Conservation (phyloP, 331 rosid species). For the Stylosanthes scabra region DNA sequence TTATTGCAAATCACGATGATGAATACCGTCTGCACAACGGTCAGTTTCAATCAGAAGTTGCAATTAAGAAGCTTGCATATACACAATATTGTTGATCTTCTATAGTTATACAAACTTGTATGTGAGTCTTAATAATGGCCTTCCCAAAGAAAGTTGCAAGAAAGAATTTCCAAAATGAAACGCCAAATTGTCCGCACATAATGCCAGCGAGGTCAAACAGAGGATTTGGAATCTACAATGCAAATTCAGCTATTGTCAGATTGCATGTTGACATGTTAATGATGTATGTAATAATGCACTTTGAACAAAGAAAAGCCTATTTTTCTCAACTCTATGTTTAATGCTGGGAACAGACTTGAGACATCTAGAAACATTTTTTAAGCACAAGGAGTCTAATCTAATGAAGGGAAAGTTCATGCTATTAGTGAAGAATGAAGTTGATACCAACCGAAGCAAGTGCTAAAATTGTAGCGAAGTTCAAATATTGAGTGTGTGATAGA, state of each 20-base stretch:
- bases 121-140: slow-evolving; percentile 93
- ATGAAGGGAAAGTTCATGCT: neutral
- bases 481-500: slow-evolving; percentile 66
- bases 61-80: neutral
- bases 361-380: neutral
- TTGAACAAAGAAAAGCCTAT: slow-evolving; percentile 25
- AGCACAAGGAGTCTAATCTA: slow-evolving; percentile 1
- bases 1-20: slow-evolving; percentile 93
- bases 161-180: slow-evolving; percentile 92
- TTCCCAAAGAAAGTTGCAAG: slow-evolving; percentile 90
- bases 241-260: slow-evolving; percentile 33
- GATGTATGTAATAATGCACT: slow-evolving; percentile 15
- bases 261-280: slow-evolving; percentile 11
- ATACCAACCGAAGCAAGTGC: slow-evolving; percentile 91
- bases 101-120: slow-evolving; percentile 71
- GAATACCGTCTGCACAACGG: slow-evolving; percentile 70
- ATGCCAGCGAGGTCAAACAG: slow-evolving; percentile 99
- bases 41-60: slow-evolving; percentile 24
- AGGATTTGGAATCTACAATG: slow-evolving; percentile 93
- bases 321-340: slow-evolving; percentile 23
- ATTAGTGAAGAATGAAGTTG: slow-evolving; percentile 30
- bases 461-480: slow-evolving; percentile 74
- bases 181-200: slow-evolving; percentile 98
- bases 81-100: neutral
- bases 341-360: neutral